Evolutionary conservation across 83 land plant genomes (phyloP).

Genomic region (Thuja plicata): DNA sequence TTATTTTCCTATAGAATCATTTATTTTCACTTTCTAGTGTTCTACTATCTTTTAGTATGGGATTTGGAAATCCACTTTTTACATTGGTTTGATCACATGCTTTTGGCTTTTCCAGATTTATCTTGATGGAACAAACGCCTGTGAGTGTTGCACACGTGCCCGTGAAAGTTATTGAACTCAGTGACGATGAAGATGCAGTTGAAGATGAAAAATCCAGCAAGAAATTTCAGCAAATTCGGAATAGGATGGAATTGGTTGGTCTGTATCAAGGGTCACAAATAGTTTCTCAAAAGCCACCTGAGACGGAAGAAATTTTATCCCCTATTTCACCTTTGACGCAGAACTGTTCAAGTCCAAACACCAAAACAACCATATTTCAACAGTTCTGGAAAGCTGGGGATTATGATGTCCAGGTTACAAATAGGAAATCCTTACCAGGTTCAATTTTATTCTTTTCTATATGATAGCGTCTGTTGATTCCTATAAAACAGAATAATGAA

Average conservation of each 20-base stretch:
- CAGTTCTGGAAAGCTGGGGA: slow-evolving; percentile 12
- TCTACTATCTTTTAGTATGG: background rate
- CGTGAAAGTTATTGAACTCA: background rate
- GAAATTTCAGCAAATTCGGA: background rate
- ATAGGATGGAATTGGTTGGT: background rate
- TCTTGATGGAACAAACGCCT: background rate
- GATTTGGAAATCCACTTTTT: background rate
- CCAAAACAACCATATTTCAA: background rate
- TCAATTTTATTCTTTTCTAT: background rate
- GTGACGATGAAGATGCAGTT: background rate
- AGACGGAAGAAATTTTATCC: background rate
- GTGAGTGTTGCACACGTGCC: background rate
- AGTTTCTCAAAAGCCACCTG: background rate
- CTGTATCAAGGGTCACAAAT: background rate
- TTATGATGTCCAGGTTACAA: slow-evolving; percentile 1
- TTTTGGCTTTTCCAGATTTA: slow-evolving; percentile 1
- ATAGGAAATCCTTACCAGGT: background rate
- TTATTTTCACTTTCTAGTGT: background rate
- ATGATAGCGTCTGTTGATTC: background rate
- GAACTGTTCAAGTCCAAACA: background rate
- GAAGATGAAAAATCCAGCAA: background rate
- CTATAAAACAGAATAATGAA: background rate
- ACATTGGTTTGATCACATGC: background rate
- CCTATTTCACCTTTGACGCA: background rate
- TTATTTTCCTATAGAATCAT: background rate